Conservation (phyloP, 2,329 filamentous ascomycete species). For the Zymoseptoria crescenta region DNA sequence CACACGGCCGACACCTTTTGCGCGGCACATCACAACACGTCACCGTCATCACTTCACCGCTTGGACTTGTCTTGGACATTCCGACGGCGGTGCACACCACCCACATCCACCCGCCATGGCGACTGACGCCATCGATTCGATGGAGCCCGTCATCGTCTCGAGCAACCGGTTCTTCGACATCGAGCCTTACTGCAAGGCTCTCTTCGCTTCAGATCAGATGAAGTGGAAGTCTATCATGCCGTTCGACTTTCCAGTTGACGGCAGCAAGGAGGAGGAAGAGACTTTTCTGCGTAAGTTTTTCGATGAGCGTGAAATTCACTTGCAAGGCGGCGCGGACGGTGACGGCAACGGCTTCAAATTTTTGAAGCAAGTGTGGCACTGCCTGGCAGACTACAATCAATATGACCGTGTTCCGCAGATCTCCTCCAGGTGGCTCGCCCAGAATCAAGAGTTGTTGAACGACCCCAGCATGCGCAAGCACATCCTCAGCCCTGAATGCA, state of each 20-base stretch:
- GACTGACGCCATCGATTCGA: not conserved
- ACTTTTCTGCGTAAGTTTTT: conserved; percentile 25
- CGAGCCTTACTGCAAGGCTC: conserved; percentile 21
- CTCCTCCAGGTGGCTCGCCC: conserved; percentile 18
- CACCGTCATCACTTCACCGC: not conserved
- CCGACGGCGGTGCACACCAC: not conserved
- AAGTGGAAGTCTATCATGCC: conserved; percentile 26
- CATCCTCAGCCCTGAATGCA: conserved; percentile 14
- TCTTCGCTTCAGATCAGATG: conserved; percentile 19
- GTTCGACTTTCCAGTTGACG: conserved; percentile 26
- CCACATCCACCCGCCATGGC: conserved; percentile 9
- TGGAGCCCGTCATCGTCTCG: conserved; percentile 22
- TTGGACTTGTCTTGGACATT: not conserved
- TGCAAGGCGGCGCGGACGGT: conserved; percentile 21
- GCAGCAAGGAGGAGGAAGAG: conserved; percentile 24
- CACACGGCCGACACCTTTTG: not conserved
- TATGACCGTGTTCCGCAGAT: conserved; percentile 20
- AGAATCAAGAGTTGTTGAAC: conserved; percentile 15
- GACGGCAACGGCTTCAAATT: conserved; percentile 24
- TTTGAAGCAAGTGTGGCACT: conserved; percentile 29
- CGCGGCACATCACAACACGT: not conserved
- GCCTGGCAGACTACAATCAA: conserved; percentile 26
- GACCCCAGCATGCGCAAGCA: conserved; percentile 15
- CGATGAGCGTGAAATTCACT: conserved; percentile 19
- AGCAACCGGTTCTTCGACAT: conserved; percentile 25